phyloP scores from a whole-genome alignment of 2,329 filamentous ascomycete genomes.

The Apiospora sp. region DNA sequence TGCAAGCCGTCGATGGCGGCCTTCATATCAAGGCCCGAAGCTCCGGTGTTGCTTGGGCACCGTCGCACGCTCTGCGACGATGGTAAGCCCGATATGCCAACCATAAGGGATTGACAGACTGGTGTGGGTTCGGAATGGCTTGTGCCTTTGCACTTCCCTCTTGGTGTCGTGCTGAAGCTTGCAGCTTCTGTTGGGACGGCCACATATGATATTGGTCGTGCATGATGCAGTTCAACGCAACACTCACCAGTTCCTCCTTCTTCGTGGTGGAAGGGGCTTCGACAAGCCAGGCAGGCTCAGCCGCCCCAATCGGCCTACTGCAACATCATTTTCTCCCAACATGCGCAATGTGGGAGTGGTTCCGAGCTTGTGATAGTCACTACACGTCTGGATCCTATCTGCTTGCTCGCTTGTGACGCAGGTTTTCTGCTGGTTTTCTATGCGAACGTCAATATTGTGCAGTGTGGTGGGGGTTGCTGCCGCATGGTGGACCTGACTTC shows the following conservation, averaged over 20 bases:
- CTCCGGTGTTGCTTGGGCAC: neutral
- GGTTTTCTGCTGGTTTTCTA: neutral
- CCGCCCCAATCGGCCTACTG: neutral
- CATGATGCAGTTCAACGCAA: constrained; percentile 8
- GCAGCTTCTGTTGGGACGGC: neutral
- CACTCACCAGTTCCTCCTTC: neutral
- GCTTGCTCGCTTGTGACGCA: neutral
- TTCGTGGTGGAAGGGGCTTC: neutral
- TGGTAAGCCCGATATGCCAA: neutral
- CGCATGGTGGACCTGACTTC: constrained; percentile 17
- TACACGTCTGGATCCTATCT: neutral
- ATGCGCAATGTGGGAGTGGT: neutral
- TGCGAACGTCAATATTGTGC: neutral
- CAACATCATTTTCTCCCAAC: neutral
- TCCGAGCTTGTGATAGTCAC: neutral
- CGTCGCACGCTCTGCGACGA: neutral
- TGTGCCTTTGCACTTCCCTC: constrained; percentile 2
- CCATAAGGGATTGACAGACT: neutral
- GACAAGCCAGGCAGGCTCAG: neutral
- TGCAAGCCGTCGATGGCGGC: neutral
- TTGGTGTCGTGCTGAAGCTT: neutral
- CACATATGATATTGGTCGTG: neutral
- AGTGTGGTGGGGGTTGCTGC: neutral
- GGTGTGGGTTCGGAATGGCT: neutral
- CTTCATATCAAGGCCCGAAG: neutral